Percentiles rank a stretch among this genome's conserved stretches.
Conservation (phyloP, 2,329 filamentous ascomycete species). For the Diaporthe aspalathi region DNA sequence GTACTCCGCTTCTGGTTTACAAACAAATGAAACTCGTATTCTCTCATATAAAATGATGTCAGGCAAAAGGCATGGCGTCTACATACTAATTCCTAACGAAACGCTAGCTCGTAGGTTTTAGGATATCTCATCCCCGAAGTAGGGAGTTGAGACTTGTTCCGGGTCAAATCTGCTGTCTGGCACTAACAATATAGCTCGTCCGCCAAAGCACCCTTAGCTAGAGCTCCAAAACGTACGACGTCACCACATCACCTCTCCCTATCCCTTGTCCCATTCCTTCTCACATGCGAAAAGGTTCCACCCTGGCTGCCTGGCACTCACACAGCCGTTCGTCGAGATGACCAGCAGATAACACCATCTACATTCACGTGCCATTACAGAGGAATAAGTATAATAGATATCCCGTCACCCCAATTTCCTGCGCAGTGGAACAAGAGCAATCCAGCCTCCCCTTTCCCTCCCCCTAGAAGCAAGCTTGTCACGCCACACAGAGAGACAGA, state of each 20-base stretch:
- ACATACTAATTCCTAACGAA: background rate
- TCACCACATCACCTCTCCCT: constrained; percentile 26
- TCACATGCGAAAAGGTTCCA: constrained; percentile 9
- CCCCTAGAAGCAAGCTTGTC: background rate
- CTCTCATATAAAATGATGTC: background rate
- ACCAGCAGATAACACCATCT: too few species aligned
- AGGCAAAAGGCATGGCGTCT: too few species aligned
- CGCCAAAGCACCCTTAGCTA: background rate
- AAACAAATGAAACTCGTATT: background rate
- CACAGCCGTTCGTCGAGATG: constrained; percentile 3
- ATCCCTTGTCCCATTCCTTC: background rate
- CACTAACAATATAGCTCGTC: constrained; percentile 16
- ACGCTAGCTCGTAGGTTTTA: background rate
- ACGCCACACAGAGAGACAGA: background rate
- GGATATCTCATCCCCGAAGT: background rate
- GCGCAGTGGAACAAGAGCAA: background rate
- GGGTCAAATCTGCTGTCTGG: background rate
- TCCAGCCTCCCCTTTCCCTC: background rate
- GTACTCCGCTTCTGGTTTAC: too few species aligned
- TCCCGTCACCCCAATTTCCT: too few species aligned
- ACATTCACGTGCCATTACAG: background rate
- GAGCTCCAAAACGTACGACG: constrained; percentile 22
- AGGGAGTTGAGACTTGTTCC: background rate
- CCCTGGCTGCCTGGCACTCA: background rate
- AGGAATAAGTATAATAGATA: background rate